Evolutionary conservation across 371 early-diverging fungal species (phyloP), one percentile per base, ranked within the genome.

Genomic region (Basidiobolus meristosporus): DNA sequence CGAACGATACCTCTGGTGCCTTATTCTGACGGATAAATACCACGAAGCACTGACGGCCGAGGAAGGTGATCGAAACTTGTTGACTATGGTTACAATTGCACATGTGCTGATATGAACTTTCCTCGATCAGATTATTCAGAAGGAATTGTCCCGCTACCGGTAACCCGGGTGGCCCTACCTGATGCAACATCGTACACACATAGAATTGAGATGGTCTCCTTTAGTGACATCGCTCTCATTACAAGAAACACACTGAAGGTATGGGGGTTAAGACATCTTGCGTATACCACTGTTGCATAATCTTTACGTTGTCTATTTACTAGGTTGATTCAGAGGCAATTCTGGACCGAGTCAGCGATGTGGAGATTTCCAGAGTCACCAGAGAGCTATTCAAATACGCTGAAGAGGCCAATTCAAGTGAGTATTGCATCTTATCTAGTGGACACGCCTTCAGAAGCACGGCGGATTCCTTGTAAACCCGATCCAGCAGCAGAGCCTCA

Each of bases 171-270:
- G 3, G 57, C 51, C 31, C 53, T 67, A 0, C 71, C 74, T 15
- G 56, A 57, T 30, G 43, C 48, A 9, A 57, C 50, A 7, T 54
- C 65, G 1, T 52, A 53, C 32, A 58, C 50, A 12, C 47, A 60
- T 21, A 67, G 63, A 5, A 50, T 77, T 15, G 56, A 65, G n/a
- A 49, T 59, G 1, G 45, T 83, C 7, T 54, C 72, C 3, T 69
- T 62, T 14, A 65, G 68, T 1, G 81, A 82, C 41, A 66, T 86
- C 34, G 43, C 68, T 16, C 54, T 70, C 31, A 65, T 86, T 7
- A 73, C 81, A 0, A 65, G 64, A 18, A 49, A 54, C 0, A 42
- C 32, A 1, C 47, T 72, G 12, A 71, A 60, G 39, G 63, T 65
- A 50, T 10, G 36, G 15, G 16, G 1, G 1, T 23, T 18, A 39